Evolutionary conservation across 495 filamentous ascomycete genomes (phyloP).

Genomic region (Glonium stellatum): DNA sequence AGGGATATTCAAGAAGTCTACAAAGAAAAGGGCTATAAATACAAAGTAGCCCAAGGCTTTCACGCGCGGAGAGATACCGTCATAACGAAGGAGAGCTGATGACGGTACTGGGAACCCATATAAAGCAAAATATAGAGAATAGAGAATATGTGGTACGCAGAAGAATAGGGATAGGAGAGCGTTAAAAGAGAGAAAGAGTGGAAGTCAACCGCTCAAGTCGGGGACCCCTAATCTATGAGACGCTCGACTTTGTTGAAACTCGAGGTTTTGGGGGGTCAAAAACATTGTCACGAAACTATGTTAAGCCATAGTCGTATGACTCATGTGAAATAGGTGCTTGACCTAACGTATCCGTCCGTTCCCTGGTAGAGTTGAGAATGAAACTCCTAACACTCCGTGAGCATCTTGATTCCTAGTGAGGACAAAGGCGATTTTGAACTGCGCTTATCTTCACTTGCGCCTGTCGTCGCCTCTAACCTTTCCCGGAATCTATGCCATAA

Average conservation of each 20-base stretch:
- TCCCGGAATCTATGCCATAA: no score
- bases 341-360: no score
- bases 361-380: no score
- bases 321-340: no score
- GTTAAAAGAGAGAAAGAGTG: conserved; percentile 4
- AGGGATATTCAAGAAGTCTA: conserved; percentile 6
- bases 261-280: neutral
- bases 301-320: no score
- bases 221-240: neutral
- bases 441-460: no score
- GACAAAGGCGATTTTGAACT: no score
- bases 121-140: conserved; percentile 3
- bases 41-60: conserved; percentile 5
- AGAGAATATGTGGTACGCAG: conserved; percentile 14
- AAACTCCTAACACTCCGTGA: no score
- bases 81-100: conserved; percentile 10
- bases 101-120: conserved; percentile 10
- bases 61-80: conserved; percentile 11
- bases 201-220: neutral
- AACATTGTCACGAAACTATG: neutral
- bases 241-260: neutral
- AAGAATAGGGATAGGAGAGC: conserved; percentile 14
- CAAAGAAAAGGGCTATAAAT: conserved; percentile 13
- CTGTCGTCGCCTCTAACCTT: no score
- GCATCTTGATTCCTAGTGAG: no score